These are phyloP conservation scores for Diddensiella transvaalensis DNA, from an alignment of 805 yeast species.

Conservation along the genomic window DNA sequence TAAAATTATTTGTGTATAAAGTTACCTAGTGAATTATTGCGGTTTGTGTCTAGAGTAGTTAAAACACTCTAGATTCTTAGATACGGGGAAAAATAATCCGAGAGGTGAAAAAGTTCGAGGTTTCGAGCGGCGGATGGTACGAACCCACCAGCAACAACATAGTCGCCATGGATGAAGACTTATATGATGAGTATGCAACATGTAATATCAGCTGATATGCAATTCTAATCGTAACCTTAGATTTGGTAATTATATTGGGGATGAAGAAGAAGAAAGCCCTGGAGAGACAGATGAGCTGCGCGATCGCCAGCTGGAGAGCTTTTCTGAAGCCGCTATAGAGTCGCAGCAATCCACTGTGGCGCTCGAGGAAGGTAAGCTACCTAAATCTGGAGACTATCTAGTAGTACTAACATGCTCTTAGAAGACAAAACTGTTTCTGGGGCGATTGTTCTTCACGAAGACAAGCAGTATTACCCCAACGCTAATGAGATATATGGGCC, in stretches of 20 bases:
- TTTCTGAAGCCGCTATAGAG: no score
- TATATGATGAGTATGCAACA: conserved; percentile 70
- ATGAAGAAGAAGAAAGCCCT: conserved; percentile 24
- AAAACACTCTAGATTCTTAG: neutral
- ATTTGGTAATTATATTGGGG: conserved; percentile 37
- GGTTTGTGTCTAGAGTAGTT: neutral
- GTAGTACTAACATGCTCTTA: no score
- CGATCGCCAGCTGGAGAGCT: no score
- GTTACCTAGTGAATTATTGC: neutral
- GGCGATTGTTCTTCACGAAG: conserved; percentile 43
- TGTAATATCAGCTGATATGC: no score
- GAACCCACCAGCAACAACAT: no score
- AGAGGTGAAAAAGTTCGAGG: no score
- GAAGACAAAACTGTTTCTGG: conserved; percentile 20
- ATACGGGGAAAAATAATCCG: no score
- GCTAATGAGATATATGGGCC: conserved; percentile 50
- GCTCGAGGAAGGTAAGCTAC: no score
- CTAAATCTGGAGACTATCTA: no score
- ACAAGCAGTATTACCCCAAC: conserved; percentile 42
- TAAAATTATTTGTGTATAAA: neutral
- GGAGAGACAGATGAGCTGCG: conserved; percentile 15
- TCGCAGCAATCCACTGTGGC: no score
- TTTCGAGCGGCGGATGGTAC: no score
- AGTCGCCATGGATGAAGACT: conserved; percentile 51
- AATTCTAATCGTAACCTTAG: conserved; percentile 6